A percentile compares a stretch with the other conserved stretches of the same genome.
phyloP scores from a whole-genome alignment of 257 asterid species.

The Rubia yunnanensis region DNA sequence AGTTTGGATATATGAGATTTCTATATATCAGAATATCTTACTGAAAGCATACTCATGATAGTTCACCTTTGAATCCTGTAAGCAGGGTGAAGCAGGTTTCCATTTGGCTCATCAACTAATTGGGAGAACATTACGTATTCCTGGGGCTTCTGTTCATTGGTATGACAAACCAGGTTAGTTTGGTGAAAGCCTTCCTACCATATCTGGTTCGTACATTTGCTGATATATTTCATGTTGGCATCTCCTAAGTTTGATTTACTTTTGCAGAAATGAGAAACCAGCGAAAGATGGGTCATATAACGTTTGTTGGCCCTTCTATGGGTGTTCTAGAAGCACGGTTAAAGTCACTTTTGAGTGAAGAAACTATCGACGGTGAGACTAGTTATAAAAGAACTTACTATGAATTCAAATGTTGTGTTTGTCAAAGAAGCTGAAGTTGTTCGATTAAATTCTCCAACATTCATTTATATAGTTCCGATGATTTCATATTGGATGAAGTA shows the following conservation, averaged over 20 bases:
- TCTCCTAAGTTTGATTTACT: constrained; percentile 1
- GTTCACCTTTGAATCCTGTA: constrained; percentile 7
- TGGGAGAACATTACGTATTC: constrained; percentile 56
- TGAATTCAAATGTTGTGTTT: neutral
- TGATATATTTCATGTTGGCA: neutral
- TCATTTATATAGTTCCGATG: neutral
- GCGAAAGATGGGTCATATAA: constrained; percentile 97
- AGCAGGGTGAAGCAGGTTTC: constrained; percentile 81
- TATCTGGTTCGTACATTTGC: neutral
- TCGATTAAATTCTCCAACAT: neutral
- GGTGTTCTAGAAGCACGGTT: constrained; percentile 68
- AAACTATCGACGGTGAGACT: constrained; percentile 28
- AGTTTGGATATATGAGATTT: neutral
- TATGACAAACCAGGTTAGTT: constrained; percentile 94
- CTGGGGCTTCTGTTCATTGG: constrained; percentile 96
- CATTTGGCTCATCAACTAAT: constrained; percentile 60
- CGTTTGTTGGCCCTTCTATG: constrained; percentile 78
- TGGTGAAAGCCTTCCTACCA: neutral
- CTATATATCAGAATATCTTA: neutral
- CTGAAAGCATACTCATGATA: neutral
- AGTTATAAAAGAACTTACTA: neutral
- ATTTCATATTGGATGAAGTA: neutral
- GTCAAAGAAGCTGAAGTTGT: neutral
- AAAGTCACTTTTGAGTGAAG: constrained; percentile 48
- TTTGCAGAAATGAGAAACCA: constrained; percentile 80